Evolutionary conservation across 2,329 filamentous ascomycete species (phyloP), one percentile per base, ranked within the genome.

Genomic region (Clarireedia hainanense): DNA sequence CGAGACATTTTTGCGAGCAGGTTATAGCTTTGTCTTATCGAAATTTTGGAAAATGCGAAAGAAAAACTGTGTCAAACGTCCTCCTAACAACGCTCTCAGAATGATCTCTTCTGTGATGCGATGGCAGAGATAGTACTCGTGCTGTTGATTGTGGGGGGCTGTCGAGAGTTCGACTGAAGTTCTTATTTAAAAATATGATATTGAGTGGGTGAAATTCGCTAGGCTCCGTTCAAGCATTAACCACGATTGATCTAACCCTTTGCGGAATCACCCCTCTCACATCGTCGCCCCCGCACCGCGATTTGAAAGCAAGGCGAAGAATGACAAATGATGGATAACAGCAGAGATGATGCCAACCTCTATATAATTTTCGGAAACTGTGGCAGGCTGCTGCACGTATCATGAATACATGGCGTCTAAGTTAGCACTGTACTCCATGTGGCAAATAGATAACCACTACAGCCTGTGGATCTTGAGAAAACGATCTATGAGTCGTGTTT

Each of bases 1-100:
- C 71, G 73, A 58, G 74, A 76, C 74, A 75, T 76, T 60, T 72
- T 47, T 46, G 40, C 45, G 23, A 23, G 45, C 47, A 24, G 20
- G 43, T 36, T 20, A 5, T 17, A 24, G 10, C n/a, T 15, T 43
- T 24, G 40, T 43, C 15, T 23, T 43, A 43, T 23, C 17, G n/a
- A 12, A 9, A 17, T 50, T 49, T 37, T 17, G 56, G 51, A 55
- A 36, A 45, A 40, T 52, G 14, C 20, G 20, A 20, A 20, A 47
- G 20, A 43, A 3, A 14, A 40, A 20, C 40, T 26, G 36, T 43
- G 49, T 26, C 34, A 15, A 52, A 52, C 15, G 10, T 26, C 9
- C 23, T 26, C 6, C 15, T 26, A 14, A 6, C 24, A 47, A 47
- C 27, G 10, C 20, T 26, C 15, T 14, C 43, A 30, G 15, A n/a